Evolutionary conservation across 306 rosid species (phyloP).

Genomic region (Trifolium subterraneum): DNA sequence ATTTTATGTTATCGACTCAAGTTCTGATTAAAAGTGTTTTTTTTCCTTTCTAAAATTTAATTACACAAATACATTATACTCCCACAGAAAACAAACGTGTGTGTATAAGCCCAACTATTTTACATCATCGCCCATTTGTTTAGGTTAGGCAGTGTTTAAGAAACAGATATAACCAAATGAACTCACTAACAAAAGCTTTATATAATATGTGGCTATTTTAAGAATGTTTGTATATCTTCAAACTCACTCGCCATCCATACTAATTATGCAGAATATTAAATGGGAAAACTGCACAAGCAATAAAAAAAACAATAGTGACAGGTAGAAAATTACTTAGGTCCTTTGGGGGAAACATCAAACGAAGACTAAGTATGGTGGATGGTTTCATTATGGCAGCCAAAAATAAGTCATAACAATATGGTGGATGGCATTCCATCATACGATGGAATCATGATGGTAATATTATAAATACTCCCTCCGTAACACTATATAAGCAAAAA

Average conservation of each 20-base stretch:
- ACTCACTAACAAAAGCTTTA: neutral
- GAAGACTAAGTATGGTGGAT: too few relatives aligned
- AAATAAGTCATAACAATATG: neutral
- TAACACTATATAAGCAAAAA: too few relatives aligned
- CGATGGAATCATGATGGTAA: neutral
- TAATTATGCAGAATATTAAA: neutral
- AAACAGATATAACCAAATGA: neutral
- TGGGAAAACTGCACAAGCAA: neutral
- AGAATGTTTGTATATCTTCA: neutral
- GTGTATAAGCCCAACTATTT: conserved; percentile 2
- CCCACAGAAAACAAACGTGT: neutral
- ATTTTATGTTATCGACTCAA: neutral
- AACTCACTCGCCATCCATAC: neutral
- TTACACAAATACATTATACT: neutral
- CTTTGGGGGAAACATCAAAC: neutral
- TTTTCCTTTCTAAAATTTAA: neutral
- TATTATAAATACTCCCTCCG: neutral
- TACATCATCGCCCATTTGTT: neutral
- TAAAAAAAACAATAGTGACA: neutral
- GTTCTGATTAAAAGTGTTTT: neutral
- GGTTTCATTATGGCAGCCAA: neutral
- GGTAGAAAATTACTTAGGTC: neutral
- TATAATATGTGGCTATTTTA: neutral
- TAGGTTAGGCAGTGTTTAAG: neutral
- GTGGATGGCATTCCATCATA: neutral